phyloP scores from a whole-genome alignment of 2,329 filamentous ascomycete species.

The Arthroderma sp. region DNA sequence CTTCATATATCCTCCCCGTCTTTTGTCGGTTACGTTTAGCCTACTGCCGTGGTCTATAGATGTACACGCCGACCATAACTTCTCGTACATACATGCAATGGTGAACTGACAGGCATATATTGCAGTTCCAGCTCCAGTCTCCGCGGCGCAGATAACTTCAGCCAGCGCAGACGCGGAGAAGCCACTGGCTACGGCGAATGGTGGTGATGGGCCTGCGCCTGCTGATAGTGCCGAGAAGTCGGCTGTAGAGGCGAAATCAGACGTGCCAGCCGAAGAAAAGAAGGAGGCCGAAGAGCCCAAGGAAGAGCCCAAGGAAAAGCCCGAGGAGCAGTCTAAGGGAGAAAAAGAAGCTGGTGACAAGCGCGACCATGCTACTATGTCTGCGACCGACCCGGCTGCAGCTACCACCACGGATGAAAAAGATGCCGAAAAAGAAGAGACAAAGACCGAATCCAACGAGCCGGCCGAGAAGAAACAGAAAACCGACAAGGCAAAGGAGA shows the following conservation, averaged over 20 bases:
- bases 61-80: too few species aligned
- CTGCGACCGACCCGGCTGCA: slow-evolving; percentile 3
- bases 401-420: not conserved
- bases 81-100: not conserved
- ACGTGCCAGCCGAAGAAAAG: not conserved
- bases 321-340: not conserved
- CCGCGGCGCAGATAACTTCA: not conserved
- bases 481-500: slow-evolving; percentile 14
- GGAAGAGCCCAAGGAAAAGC: not conserved
- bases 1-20: not conserved
- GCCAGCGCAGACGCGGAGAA: not conserved
- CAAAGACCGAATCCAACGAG: slow-evolving; percentile 12
- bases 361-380: slow-evolving; percentile 16
- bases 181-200: not conserved
- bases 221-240: not conserved
- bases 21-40: not conserved
- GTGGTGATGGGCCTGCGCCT: not conserved
- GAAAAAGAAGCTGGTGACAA: slow-evolving; percentile 17
- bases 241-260: not conserved
- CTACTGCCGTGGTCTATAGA: not conserved
- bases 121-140: not conserved
- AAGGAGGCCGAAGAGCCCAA: not conserved
- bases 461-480: slow-evolving; percentile 29
- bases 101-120: not conserved
- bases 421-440: slow-evolving; percentile 6